Evolutionary conservation across 805 yeast genomes (phyloP).

Genomic region (Lachancea sp.): DNA sequence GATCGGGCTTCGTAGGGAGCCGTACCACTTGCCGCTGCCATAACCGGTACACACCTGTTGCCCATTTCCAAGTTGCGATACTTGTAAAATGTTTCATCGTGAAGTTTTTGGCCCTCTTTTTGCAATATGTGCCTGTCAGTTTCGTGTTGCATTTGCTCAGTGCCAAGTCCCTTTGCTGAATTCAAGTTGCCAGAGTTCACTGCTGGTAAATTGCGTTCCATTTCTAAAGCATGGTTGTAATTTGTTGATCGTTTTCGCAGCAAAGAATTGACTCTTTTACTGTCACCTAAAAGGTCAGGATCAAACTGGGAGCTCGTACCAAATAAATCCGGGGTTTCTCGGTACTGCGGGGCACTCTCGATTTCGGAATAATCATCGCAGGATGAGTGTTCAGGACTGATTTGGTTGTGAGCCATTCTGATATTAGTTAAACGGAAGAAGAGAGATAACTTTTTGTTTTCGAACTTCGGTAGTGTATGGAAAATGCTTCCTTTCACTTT

Average conservation of each 20-base stretch:
- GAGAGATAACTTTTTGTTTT: too few relatives aligned
- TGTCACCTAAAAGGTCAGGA: neutral
- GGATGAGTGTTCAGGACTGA: neutral
- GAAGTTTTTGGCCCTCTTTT: constrained; percentile 6
- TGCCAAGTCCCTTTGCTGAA: constrained; percentile 3
- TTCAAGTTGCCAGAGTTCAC: neutral
- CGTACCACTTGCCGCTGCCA: neutral
- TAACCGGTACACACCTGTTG: constrained; percentile 7
- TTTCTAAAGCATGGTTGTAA: constrained; percentile 17
- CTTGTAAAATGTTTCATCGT: constrained; percentile 6
- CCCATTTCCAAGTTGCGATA: constrained; percentile 11
- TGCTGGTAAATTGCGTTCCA: constrained; percentile 1
- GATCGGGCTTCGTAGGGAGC: neutral
- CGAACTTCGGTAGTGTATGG: too few relatives aligned
- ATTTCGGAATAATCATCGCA: constrained; percentile 19
- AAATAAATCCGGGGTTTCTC: constrained; percentile 14
- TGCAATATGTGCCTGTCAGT: constrained; percentile 4
- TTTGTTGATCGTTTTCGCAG: constrained; percentile 17
- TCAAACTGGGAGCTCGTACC: neutral
- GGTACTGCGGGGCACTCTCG: constrained; percentile 22
- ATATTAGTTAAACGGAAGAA: neutral
- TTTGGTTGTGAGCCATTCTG: neutral
- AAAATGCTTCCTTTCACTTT: too few relatives aligned
- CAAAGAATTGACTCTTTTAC: neutral
- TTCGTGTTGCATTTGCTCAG: constrained; percentile 12